phyloP scores from a whole-genome alignment of 2,329 filamentous ascomycete species.

The Exophiala bonariae region DNA sequence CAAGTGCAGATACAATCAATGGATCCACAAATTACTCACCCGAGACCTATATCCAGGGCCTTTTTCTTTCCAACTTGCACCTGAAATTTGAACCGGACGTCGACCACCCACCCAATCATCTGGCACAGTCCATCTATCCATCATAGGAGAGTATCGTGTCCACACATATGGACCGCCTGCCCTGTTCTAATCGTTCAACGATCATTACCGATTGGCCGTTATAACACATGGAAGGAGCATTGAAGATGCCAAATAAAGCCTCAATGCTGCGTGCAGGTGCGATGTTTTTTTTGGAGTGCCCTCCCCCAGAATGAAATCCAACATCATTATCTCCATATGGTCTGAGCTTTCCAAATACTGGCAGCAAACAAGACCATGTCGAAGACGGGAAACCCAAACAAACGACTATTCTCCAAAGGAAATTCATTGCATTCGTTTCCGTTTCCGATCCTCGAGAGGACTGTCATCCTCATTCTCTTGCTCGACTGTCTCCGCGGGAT shows the following conservation, averaged over 20 bases:
- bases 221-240: too few species aligned
- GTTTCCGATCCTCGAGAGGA: conserved; percentile 60
- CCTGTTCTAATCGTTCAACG: too few species aligned
- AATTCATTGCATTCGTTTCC: conserved; percentile 55
- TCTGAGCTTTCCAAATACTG: too few species aligned
- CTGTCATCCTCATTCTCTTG: conserved; percentile 62
- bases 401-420: background rate
- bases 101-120: too few species aligned
- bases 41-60: background rate
- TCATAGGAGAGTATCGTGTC: background rate
- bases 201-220: too few species aligned
- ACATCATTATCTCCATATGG: background rate
- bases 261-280: too few species aligned
- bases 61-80: background rate
- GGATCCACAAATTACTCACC: background rate
- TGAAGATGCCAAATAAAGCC: too few species aligned
- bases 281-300: background rate
- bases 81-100: too few species aligned
- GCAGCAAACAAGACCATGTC: too few species aligned
- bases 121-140: background rate
- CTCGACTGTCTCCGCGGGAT: conserved; percentile 68
- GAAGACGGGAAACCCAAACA: too few species aligned
- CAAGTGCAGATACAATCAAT: background rate
- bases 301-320: background rate
- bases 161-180: background rate